Evolutionary conservation across 495 filamentous ascomycete genomes (phyloP).

Genomic region (Arthonia radiata): DNA sequence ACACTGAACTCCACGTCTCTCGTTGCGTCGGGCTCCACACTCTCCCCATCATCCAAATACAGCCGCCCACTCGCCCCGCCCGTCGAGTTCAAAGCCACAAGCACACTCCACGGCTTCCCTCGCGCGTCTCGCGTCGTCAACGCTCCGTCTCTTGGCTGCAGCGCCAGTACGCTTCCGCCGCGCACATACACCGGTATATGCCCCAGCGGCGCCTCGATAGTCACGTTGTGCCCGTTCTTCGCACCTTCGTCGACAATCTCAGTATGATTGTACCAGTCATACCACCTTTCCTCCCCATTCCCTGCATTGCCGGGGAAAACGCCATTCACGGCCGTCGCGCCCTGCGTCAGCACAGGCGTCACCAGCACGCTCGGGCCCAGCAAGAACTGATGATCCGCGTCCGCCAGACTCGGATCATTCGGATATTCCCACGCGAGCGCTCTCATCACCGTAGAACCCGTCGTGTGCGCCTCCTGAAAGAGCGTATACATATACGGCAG

Average conservation of each 20-base stretch:
- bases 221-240: conserved; percentile 36
- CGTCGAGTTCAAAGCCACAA: conserved; percentile 31
- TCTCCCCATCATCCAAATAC: conserved; percentile 72
- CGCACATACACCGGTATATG: conserved; percentile 60
- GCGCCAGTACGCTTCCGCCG: conserved; percentile 42
- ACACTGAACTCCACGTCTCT: conserved; percentile 30
- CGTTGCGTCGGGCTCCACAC: conserved; percentile 29
- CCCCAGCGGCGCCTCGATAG: conserved; percentile 47
- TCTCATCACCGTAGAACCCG: conserved; percentile 53
- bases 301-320: conserved; percentile 56
- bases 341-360: conserved; percentile 43
- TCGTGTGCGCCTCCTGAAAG: conserved; percentile 41
- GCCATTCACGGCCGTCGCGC: conserved; percentile 38
- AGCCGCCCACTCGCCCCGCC: conserved; percentile 38
- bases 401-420: conserved; percentile 42
- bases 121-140: conserved; percentile 42
- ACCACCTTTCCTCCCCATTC: conserved; percentile 35
- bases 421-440: conserved; percentile 71
- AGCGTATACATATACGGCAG: conserved; percentile 69
- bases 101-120: conserved; percentile 41
- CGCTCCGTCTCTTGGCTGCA: conserved; percentile 45
- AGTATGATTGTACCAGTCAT: conserved; percentile 55
- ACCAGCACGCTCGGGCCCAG: conserved; percentile 48
- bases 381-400: conserved; percentile 50
- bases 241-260: conserved; percentile 28